These are phyloP conservation scores for Grigorovia humatica DNA, from an alignment of 805 yeast species.

Conservation along the genomic window DNA sequence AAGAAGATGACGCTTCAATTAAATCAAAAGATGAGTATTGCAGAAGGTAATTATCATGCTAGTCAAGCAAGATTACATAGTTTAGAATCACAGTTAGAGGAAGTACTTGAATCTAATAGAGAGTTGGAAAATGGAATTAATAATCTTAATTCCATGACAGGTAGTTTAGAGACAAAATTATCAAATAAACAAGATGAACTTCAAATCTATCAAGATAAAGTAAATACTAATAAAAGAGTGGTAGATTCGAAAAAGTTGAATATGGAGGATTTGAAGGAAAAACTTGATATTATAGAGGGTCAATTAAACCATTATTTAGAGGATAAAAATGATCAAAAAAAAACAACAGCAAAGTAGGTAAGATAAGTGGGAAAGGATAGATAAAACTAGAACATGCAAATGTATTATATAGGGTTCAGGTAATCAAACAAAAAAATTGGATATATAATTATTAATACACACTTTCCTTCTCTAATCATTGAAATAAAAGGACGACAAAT, in stretches of 20 bases:
- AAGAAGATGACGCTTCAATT: constrained; percentile 37
- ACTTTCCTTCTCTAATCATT: neutral
- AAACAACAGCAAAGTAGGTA: too few species aligned
- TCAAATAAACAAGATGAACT: constrained; percentile 42
- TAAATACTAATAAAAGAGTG: constrained; percentile 48
- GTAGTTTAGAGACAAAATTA: constrained; percentile 46
- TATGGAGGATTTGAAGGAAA: constrained; percentile 31
- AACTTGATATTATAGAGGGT: constrained; percentile 22
- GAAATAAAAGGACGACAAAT: too few species aligned
- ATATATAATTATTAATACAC: neutral
- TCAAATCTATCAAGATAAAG: constrained; percentile 49
- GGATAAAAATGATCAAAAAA: neutral
- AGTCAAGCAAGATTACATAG: constrained; percentile 54
- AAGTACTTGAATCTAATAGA: constrained; percentile 54
- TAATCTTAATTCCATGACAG: constrained; percentile 55
- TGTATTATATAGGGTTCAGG: neutral
- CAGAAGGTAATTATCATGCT: constrained; percentile 71
- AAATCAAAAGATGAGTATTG: constrained; percentile 58
- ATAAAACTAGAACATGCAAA: neutral
- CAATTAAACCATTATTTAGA: neutral
- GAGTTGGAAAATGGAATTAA: constrained; percentile 58
- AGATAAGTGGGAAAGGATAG: too few species aligned
- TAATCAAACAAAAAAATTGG: neutral
- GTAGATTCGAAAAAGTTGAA: constrained; percentile 52
- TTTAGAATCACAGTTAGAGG: constrained; percentile 50